These are phyloP conservation scores for bread wheat (Triticum aestivum) DNA, from an alignment of 176 grass and related monocot species.

Conservation along the genomic window IWGSC_CS_RefSeq_v2.1 NC_057806.1:397884285-397884784, in stretches of 20 bases:
- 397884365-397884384: neutral
- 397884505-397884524: constrained; percentile 5
- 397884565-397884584: neutral
- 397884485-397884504: neutral
- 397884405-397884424: neutral
- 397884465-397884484: neutral
- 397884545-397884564: neutral
- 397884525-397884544: constrained; percentile 10
- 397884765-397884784: neutral
- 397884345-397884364: too few relatives aligned
- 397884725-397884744: neutral
- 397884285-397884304: too few relatives aligned
- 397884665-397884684: neutral
- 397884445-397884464: neutral
- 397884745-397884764: neutral
- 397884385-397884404: neutral
- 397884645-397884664: neutral
- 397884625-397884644: neutral
- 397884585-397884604: neutral
- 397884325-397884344: neutral
- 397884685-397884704: neutral
- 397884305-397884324: neutral
- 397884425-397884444: neutral
- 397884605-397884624: neutral
- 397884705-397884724: neutral